phyloP scores from a whole-genome alignment of 805 yeast species.

The Spathaspora hagerdaliae region DNA sequence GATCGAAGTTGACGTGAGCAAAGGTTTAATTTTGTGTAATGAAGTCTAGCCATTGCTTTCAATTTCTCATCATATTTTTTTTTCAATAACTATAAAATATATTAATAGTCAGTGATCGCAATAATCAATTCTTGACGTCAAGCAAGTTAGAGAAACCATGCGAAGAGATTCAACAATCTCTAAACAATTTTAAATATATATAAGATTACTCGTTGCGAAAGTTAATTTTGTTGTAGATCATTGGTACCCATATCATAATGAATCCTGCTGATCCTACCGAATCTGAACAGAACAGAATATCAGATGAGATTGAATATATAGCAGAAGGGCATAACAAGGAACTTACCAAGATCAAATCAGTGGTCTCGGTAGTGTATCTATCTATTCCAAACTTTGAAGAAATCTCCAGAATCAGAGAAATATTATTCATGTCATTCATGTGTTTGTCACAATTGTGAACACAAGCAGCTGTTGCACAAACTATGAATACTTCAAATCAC shows the following conservation, averaged over 20 bases:
- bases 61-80: background rate
- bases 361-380: slow-evolving; percentile 1
- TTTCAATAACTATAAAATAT: no score
- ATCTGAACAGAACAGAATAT: background rate
- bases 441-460: slow-evolving; percentile 26
- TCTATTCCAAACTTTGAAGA: slow-evolving; percentile 18
- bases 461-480: slow-evolving; percentile 28
- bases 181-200: no score
- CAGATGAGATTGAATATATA: background rate
- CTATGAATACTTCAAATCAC: slow-evolving; percentile 15
- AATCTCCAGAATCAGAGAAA: slow-evolving; percentile 19
- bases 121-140: no score
- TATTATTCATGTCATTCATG: slow-evolving; percentile 17
- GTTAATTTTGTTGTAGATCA: background rate
- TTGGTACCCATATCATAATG: background rate
- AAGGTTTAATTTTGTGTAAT: no score
- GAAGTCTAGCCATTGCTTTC: no score
- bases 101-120: no score
- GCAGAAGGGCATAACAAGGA: background rate
- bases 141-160: no score
- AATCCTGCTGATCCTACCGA: background rate
- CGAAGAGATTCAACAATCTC: no score
- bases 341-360: background rate
- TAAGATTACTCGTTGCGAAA: no score
- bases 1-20: no score